These are phyloP conservation scores for Kalanchoe fedtschenkoi DNA, from an alignment of 164 flowering plant genomes.

Conservation along the genomic window DNA sequence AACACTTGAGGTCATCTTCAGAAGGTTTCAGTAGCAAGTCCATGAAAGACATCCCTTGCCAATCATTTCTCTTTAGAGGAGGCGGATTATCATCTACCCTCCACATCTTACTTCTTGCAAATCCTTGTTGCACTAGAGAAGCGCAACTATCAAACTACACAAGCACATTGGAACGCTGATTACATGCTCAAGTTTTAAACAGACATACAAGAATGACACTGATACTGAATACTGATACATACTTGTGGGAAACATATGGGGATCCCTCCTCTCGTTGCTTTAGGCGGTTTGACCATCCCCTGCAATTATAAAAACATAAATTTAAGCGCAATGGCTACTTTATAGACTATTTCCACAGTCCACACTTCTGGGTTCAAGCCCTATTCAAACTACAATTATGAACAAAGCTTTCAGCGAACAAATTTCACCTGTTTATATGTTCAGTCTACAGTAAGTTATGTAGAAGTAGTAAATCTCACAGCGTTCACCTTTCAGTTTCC, in stretches of 20 bases:
- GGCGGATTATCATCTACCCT: slow-evolving; percentile 64
- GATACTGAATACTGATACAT: slow-evolving; percentile 8
- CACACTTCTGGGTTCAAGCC: too few relatives aligned
- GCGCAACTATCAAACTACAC: slow-evolving; percentile 77
- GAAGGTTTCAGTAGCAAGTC: slow-evolving; percentile 77
- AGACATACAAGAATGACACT: not conserved
- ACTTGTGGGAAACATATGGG: slow-evolving; percentile 96
- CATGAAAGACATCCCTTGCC: slow-evolving; percentile 45
- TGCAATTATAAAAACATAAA: slow-evolving; percentile 13
- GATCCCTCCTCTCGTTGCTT: slow-evolving; percentile 82
- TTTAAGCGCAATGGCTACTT: not conserved
- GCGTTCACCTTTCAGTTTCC: too few relatives aligned
- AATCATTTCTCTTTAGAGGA: slow-evolving; percentile 48
- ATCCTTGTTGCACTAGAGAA: slow-evolving; percentile 78
- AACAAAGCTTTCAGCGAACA: too few relatives aligned
- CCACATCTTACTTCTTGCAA: slow-evolving; percentile 89
- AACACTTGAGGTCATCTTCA: slow-evolving; percentile 76
- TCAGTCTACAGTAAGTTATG: too few relatives aligned
- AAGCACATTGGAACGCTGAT: slow-evolving; percentile 6
- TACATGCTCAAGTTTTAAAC: not conserved
- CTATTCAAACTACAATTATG: too few relatives aligned
- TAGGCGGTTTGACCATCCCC: slow-evolving; percentile 84
- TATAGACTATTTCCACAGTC: not conserved
- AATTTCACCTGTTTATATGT: too few relatives aligned
- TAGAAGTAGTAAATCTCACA: too few relatives aligned